Conservation (phyloP, 2,329 filamentous ascomycete genomes). For the Tolypocladium amazonense region DNA sequence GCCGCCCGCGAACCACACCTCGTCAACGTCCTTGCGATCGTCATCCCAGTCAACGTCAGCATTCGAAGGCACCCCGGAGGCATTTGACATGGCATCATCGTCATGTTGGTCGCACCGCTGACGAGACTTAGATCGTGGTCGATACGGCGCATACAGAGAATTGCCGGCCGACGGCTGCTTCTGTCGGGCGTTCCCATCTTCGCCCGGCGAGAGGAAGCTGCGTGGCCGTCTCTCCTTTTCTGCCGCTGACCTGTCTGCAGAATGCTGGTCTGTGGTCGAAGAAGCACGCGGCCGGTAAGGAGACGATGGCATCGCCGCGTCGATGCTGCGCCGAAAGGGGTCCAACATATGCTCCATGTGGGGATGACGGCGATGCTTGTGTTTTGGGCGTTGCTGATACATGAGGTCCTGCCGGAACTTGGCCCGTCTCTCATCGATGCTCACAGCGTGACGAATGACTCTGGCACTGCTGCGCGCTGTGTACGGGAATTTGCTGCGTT, state of each 20-base stretch:
- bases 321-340: slow-evolving; percentile 8
- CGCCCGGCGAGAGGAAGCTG: slow-evolving; percentile 6
- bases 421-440: slow-evolving; percentile 59
- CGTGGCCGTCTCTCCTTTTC: neutral
- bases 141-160: slow-evolving; percentile 28
- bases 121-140: slow-evolving; percentile 26
- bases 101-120: slow-evolving; percentile 15
- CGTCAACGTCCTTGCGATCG: slow-evolving; percentile 61
- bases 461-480: slow-evolving; percentile 46
- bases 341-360: slow-evolving; percentile 8
- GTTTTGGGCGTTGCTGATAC: slow-evolving; percentile 31
- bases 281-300: neutral
- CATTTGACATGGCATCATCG: slow-evolving; percentile 16
- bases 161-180: slow-evolving; percentile 1
- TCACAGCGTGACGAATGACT: slow-evolving; percentile 58
- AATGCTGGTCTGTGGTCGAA: neutral
- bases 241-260: neutral
- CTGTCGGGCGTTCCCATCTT: neutral
- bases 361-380: slow-evolving; percentile 12
- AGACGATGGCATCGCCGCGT: neutral
- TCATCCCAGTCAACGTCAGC: slow-evolving; percentile 30
- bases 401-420: slow-evolving; percentile 65
- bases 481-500: slow-evolving; percentile 67
- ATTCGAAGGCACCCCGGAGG: slow-evolving; percentile 17
- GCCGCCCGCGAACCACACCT: slow-evolving; percentile 71